A percentile compares a stretch with the other conserved stretches of the same genome.
Evolutionary conservation across 352 stramenopile species (phyloP).

Genomic region (Phytopythium litorale): DNA sequence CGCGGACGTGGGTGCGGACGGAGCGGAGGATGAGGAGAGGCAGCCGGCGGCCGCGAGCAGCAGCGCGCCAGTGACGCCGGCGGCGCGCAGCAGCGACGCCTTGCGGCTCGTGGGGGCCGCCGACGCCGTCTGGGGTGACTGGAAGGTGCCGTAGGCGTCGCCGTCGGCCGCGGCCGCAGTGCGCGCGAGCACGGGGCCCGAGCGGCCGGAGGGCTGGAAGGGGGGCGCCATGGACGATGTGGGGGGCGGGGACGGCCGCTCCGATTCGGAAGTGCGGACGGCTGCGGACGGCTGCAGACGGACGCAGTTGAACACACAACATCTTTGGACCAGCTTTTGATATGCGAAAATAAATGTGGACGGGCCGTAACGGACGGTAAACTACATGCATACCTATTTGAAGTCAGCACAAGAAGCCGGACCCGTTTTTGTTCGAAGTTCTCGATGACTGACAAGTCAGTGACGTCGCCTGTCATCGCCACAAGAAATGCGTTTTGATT

Average conservation of each 20-base stretch:
- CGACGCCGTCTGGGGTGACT: conserved; percentile 8
- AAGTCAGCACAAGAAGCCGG: not conserved
- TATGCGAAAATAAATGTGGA: not conserved
- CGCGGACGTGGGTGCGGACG: not conserved
- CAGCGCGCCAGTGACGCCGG: conserved; percentile 27
- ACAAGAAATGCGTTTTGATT: not conserved
- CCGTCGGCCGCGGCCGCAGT: not conserved
- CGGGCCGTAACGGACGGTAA: not conserved
- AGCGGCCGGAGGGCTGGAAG: not conserved
- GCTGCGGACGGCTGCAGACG: not conserved
- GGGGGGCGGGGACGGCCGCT: not conserved
- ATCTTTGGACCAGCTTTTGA: not conserved
- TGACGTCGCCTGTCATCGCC: not conserved
- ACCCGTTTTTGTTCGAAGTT: not conserved
- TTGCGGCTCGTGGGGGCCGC: not conserved
- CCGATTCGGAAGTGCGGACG: not conserved
- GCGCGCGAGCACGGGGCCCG: conserved; percentile 2
- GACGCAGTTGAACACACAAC: not conserved
- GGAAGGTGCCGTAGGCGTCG: conserved; percentile 52
- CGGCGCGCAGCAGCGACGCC: conserved; percentile 14
- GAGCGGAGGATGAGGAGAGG: conserved; percentile 8
- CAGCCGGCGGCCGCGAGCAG: conserved; percentile 21
- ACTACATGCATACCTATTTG: not conserved
- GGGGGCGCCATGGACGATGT: not conserved
- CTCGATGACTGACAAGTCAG: not conserved